A percentile compares a stretch with the other conserved stretches of the same genome.
Evolutionary conservation across 257 asterid genomes (phyloP).

Genomic region (Nemophila menziesii): DNA sequence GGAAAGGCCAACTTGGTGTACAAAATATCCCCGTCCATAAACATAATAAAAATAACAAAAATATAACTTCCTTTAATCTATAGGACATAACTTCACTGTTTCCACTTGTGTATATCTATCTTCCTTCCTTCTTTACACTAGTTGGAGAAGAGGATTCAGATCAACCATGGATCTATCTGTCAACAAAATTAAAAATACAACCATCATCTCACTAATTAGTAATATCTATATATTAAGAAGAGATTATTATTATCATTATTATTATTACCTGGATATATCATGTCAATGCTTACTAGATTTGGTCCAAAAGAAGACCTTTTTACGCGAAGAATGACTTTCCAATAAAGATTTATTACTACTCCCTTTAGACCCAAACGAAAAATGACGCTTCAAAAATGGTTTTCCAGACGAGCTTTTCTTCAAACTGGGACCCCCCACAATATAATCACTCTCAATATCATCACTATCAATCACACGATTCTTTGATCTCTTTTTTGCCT

Average conservation of each 20-base stretch:
- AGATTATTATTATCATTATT: too few species aligned
- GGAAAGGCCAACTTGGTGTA: too few species aligned
- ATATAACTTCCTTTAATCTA: constrained; percentile 24
- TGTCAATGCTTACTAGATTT: constrained; percentile 49
- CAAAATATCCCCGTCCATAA: too few species aligned
- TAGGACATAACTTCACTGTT: constrained; percentile 27
- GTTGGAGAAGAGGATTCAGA: constrained; percentile 12
- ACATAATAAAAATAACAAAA: not conserved
- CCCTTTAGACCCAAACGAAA: constrained; percentile 62
- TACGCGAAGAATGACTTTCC: constrained; percentile 38
- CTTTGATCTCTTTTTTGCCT: constrained; percentile 45
- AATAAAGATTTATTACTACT: constrained; percentile 27
- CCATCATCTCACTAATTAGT: not conserved
- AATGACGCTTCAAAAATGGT: constrained; percentile 72
- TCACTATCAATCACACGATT: constrained; percentile 58
- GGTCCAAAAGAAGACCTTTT: constrained; percentile 60
- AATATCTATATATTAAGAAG: not conserved
- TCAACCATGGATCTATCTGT: constrained; percentile 11
- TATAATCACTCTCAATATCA: constrained; percentile 30
- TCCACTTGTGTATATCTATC: constrained; percentile 12
- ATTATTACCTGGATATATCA: constrained; percentile 20
- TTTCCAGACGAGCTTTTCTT: constrained; percentile 41
- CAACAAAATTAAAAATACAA: constrained; percentile 7
- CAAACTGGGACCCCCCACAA: constrained; percentile 52
- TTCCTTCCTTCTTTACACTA: constrained; percentile 38